Conservation (phyloP, 2,329 filamentous ascomycete genomes). For the Cladosporium sp. region DNA sequence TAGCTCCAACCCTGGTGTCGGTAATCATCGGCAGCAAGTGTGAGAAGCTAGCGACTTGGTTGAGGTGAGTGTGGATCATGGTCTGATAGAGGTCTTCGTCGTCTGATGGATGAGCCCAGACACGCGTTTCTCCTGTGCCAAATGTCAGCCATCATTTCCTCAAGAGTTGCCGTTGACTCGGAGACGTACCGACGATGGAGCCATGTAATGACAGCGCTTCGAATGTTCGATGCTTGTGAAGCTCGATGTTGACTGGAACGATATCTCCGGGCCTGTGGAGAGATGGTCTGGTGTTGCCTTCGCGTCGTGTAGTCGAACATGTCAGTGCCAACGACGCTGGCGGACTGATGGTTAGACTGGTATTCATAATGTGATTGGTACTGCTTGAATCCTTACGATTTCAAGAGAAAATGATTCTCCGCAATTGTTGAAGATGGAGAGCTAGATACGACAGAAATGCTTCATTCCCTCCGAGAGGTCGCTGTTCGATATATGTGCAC, state of each 20-base stretch:
- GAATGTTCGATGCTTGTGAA: slow-evolving; percentile 1
- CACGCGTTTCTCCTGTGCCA: neutral
- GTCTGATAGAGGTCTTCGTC: slow-evolving; percentile 4
- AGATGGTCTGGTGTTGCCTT: neutral
- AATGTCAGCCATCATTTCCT: too few relatives aligned
- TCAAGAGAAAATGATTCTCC: too few relatives aligned
- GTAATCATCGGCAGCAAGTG: neutral
- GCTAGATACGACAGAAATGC: too few relatives aligned
- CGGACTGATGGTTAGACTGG: neutral
- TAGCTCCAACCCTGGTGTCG: neutral
- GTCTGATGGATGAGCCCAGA: neutral
- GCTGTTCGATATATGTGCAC: too few relatives aligned
- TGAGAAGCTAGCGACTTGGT: neutral
- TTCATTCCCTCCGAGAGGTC: too few relatives aligned
- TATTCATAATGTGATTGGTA: neutral
- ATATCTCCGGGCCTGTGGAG: slow-evolving; percentile 5
- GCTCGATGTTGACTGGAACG: neutral
- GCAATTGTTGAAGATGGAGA: too few relatives aligned
- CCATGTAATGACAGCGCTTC: slow-evolving; percentile 4
- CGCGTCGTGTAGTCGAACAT: slow-evolving; percentile 39
- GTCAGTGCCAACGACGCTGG: slow-evolving; percentile 2
- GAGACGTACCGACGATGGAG: neutral
- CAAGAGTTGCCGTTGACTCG: neutral
- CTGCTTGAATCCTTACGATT: neutral
- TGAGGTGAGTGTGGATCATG: slow-evolving; percentile 5